A percentile compares a stretch with the other conserved stretches of the same genome.
Conservation (phyloP, 1,139 yeast genomes). For the Chernovozyma sophiae-reginae region DNA sequence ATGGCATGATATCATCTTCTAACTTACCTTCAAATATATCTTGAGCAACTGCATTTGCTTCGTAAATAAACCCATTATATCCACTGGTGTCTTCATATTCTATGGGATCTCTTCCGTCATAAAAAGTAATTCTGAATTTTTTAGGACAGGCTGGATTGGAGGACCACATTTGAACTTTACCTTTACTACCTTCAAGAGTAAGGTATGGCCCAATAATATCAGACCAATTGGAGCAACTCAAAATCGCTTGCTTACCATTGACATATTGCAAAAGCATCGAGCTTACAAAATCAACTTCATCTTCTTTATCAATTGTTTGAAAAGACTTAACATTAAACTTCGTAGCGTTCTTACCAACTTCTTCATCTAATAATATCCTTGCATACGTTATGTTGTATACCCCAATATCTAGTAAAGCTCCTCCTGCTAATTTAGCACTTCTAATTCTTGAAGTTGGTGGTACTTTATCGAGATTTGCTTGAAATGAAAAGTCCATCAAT, state of each 20-base stretch:
- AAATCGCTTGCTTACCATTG: constrained; percentile 33
- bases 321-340: constrained; percentile 28
- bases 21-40: constrained; percentile 33
- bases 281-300: constrained; percentile 34
- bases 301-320: constrained; percentile 21
- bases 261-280: constrained; percentile 31
- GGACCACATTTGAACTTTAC: constrained; percentile 30
- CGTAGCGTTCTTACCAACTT: constrained; percentile 23
- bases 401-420: constrained; percentile 59
- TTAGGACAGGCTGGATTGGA: constrained; percentile 31
- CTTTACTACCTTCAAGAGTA: constrained; percentile 36
- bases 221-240: constrained; percentile 28
- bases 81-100: constrained; percentile 24
- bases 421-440: constrained; percentile 52
- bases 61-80: constrained; percentile 45
- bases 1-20: constrained; percentile 35
- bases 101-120: constrained; percentile 15
- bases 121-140: constrained; percentile 25
- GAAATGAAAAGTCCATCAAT: constrained; percentile 35
- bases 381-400: constrained; percentile 52
- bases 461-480: constrained; percentile 24
- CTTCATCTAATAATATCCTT: constrained; percentile 35
- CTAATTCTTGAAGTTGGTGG: constrained; percentile 32
- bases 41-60: constrained; percentile 48
- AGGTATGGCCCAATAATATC: constrained; percentile 29